Evolutionary conservation across 495 filamentous ascomycete genomes (phyloP), one percentile per base, ranked within the genome.

Genomic region (Neurospora cerealis): DNA sequence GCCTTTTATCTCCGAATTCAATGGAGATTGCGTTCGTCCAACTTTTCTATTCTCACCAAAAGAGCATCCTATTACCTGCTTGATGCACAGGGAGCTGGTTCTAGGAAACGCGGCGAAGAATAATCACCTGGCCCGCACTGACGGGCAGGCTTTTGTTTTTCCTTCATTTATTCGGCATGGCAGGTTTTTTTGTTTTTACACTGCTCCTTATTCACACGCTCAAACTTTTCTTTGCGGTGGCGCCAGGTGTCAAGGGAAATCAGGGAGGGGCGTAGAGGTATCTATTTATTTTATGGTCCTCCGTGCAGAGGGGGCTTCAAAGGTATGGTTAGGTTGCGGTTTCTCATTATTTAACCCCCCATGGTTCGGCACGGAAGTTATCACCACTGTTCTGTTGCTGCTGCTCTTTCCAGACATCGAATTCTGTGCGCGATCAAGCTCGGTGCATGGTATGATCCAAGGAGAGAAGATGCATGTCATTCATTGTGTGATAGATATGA

Each of bases 151-250:
- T 42, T 70, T 46, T 73, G 42, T 75, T 72, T 71, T 60, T 69
- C 40, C 54, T 66, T 66, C 54, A 66, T 66, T 34, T 66, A 34
- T 66, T 34, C 71, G 72, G 78, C 71, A 76, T 77, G 74, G 73
- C 72, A 70, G 72, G 71, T 44, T 75, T 74, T 74, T 28, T 70
- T 37, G 70, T 71, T 76, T 71, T 76, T 74, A 70, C 39, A 72
- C 69, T 73, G 2, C 34, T 40, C 69, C 72, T 74, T 74, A 60
- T 70, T 70, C 37, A 70, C 24, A 66, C 24, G 24, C 28, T 34
- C 54, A 66, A 66, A 66, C 24, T 77, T 76, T 70, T 76, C 78
- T 75, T 78, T 66, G 79, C 76, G 78, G 74, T 60, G 79, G 79
- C 79, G 79, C 72, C 70, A 15, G 79, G 79, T 74, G 75, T 76